Base-by-base conservation (phyloP, 352 stramenopile genomes). In the Globisporangium camurandrum region DNA sequence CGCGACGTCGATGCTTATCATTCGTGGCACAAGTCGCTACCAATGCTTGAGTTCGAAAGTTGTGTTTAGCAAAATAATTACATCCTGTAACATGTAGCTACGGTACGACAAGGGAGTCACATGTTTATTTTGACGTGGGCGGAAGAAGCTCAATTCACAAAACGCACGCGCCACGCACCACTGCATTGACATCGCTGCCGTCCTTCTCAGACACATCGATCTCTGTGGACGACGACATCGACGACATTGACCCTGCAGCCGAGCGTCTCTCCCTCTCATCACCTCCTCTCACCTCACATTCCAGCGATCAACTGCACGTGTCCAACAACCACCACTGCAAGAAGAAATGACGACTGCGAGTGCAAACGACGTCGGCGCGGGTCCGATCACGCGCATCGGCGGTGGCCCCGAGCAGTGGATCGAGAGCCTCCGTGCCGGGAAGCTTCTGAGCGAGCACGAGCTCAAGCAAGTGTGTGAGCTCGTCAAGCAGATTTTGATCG, bases 401-500 rank as follows among this genome's bases (percentile, higher is more conserved):
- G 77, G 79, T 41, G 83, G 84, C 9, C 80, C 81, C 12, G 76
- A 89, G 53, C 60, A 91, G 62, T 95, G 86, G 84, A 90, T 95
- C 57, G 84, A 87, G 49, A 79, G 75, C 56, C 57, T 95, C 52
- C 66, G 71, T 46, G 66, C 66, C 30, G 83, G 84, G 55, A 89
- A 91, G 51, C 51, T 92, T 41, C 65, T 95, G 48, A 87, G 71
- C 51, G 85, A 95, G 67, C 64, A 91, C 53, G 81, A 95, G 66
- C 74, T 95, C 55, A 93, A 94, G 60, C 73, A 89, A 61, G 72
- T 94, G 43, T 95, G 84, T 62, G 76, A 93, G 64, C 91, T 92
- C 57, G 84, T 95, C 42, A 96, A 96, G 70, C 64, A 92, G 54
- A 79, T 96, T 51, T 69, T 96, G 24, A 92, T 95, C 46, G 86